Percentiles rank a stretch among this genome's conserved stretches.
Evolutionary conservation across 108 stramenopile genomes (phyloP).

Genomic region (Discostella pseudostelligera): DNA sequence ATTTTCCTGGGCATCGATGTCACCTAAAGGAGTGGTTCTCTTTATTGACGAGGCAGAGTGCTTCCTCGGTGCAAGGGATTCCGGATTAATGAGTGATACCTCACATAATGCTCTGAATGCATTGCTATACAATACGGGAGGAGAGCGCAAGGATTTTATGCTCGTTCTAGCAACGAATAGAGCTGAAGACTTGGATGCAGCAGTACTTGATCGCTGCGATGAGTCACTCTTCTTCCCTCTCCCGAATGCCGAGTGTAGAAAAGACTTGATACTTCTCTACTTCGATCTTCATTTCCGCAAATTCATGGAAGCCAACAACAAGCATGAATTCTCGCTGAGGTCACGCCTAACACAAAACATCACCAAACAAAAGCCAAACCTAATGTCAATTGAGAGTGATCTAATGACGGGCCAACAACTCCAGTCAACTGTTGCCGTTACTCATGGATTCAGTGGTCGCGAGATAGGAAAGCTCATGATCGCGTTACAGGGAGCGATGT

Average conservation of each 20-base stretch:
- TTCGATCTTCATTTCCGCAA: slow-evolving; percentile 45
- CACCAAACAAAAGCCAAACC: slow-evolving; percentile 20
- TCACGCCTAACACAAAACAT: slow-evolving; percentile 21
- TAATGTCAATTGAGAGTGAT: slow-evolving; percentile 42
- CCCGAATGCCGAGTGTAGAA: slow-evolving; percentile 55
- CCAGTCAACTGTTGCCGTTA: slow-evolving; percentile 27
- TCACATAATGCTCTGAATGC: slow-evolving; percentile 81
- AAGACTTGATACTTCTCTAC: slow-evolving; percentile 58
- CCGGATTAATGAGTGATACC: slow-evolving; percentile 46
- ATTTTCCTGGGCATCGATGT: slow-evolving; percentile 75
- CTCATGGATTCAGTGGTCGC: slow-evolving; percentile 61
- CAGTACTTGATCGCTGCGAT: slow-evolving; percentile 81
- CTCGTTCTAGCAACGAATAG: slow-evolving; percentile 84
- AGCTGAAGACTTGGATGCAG: slow-evolving; percentile 77
- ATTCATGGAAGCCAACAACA: slow-evolving; percentile 47
- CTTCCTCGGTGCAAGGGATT: slow-evolving; percentile 65
- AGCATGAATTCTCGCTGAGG: slow-evolving; percentile 11
- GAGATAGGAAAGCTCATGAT: slow-evolving; percentile 73
- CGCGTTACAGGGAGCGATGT: slow-evolving; percentile 56
- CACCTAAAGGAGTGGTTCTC: slow-evolving; percentile 62
- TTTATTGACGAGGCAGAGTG: slow-evolving; percentile 90
- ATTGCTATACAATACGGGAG: slow-evolving; percentile 79
- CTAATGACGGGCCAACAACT: slow-evolving; percentile 45
- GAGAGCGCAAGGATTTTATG: slow-evolving; percentile 74
- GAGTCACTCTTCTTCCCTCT: slow-evolving; percentile 67